phyloP scores from a whole-genome alignment of 805 yeast species.

The Clavispora carvajalis region DNA sequence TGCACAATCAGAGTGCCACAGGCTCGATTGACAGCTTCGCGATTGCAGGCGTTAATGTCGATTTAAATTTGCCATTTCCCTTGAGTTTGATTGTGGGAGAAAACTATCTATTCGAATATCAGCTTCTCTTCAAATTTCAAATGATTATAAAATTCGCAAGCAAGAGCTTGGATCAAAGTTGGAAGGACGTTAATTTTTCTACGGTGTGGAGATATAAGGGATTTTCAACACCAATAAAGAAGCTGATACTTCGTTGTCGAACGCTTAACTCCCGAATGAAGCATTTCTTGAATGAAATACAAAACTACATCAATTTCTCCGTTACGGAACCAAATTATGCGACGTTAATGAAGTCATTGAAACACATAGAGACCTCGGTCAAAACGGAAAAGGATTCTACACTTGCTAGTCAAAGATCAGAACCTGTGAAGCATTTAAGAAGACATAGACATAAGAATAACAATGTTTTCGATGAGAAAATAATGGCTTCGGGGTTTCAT shows the following conservation, averaged over 20 bases:
- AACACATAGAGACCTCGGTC: background rate
- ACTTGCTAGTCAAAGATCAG: background rate
- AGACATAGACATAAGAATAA: slow-evolving; percentile 13
- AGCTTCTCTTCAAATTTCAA: slow-evolving; percentile 69
- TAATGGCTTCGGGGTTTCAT: slow-evolving; percentile 7
- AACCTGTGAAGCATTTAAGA: background rate
- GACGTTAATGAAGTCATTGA: slow-evolving; percentile 28
- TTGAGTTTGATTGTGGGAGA: slow-evolving; percentile 67
- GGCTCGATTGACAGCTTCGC: slow-evolving; percentile 25
- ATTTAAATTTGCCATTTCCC: slow-evolving; percentile 78
- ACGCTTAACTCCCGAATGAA: slow-evolving; percentile 54
- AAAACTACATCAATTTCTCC: slow-evolving; percentile 50
- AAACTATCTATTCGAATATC: slow-evolving; percentile 71
- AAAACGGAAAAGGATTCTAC: background rate
- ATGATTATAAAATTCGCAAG: slow-evolving; percentile 59
- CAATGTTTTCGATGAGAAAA: slow-evolving; percentile 21
- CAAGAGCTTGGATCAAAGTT: slow-evolving; percentile 54
- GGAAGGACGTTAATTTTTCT: slow-evolving; percentile 58
- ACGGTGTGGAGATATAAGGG: slow-evolving; percentile 58
- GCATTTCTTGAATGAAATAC: slow-evolving; percentile 50
- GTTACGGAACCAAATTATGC: slow-evolving; percentile 55
- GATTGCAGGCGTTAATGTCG: slow-evolving; percentile 50
- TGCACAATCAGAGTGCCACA: slow-evolving; percentile 3
- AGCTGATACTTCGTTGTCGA: slow-evolving; percentile 52
- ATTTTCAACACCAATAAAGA: slow-evolving; percentile 38